Percentiles rank a stretch among this genome's conserved stretches.
phyloP scores from a whole-genome alignment of 208 protist species.

The Leishmania major region DNA sequence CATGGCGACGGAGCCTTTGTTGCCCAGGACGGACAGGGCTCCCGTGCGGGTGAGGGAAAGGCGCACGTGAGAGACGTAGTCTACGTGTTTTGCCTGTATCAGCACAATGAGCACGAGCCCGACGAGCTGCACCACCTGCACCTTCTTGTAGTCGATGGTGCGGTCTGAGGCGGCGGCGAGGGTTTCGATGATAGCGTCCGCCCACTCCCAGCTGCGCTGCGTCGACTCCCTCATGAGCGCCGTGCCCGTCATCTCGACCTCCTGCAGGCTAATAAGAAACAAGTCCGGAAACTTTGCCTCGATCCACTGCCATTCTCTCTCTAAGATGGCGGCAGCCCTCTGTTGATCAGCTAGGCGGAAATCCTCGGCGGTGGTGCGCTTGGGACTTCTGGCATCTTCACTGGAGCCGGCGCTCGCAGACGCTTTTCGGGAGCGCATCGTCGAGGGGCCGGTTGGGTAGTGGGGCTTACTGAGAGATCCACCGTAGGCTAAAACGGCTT shows the following conservation, averaged over 20 bases:
- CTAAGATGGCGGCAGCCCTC: neutral
- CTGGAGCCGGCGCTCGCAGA: neutral
- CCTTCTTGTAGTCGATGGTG: constrained; percentile 53
- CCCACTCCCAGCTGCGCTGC: constrained; percentile 57
- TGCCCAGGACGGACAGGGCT: constrained; percentile 78
- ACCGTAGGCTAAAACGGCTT: constrained; percentile 20
- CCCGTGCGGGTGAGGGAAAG: constrained; percentile 79
- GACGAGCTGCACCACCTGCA: constrained; percentile 79
- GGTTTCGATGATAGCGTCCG: constrained; percentile 61
- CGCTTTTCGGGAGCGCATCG: constrained; percentile 21
- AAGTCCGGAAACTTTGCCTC: constrained; percentile 71
- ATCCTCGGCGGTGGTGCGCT: neutral
- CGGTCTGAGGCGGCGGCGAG: constrained; percentile 46
- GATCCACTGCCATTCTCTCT: constrained; percentile 21
- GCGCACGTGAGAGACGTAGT: constrained; percentile 73
- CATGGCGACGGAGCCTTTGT: constrained; percentile 91
- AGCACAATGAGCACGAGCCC: constrained; percentile 80
- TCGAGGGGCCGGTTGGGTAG: constrained; percentile 9
- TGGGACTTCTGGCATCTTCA: neutral
- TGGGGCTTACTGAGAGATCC: neutral
- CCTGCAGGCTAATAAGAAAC: constrained; percentile 80
- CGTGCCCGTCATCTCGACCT: constrained; percentile 83
- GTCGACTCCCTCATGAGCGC: constrained; percentile 80
- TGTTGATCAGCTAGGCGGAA: neutral
- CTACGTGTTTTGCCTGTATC: constrained; percentile 48